Evolutionary conservation across 495 filamentous ascomycete species (phyloP), one percentile per base, ranked within the genome.

Genomic region (Pyrenula massariospora): DNA sequence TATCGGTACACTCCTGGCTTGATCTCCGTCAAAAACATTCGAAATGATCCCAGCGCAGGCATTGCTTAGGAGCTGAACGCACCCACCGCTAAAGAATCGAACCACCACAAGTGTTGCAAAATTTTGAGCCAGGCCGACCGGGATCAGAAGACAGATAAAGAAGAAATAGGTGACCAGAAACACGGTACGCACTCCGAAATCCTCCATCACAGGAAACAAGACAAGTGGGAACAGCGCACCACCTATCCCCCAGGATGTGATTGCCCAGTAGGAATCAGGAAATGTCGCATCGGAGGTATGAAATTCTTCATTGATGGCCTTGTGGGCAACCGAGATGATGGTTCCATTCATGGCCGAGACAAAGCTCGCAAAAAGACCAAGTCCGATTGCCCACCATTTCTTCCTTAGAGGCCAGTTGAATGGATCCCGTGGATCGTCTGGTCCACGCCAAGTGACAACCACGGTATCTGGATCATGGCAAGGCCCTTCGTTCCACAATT

Each of bases 351-450:
- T 68, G 61, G 69, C 62, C 22, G 66, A 64, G n/a, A 68, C 64
- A 53, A 68, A 72, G 8, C 65, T 69, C 21, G 63, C 57, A 31
- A 70, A 62, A 1, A 60, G 59, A 10, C 66, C 63, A 5, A 66
- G 48, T 2, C 52, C 22, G 0, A 66, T 72, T 2, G 69, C 50
- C 8, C 59, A 59, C 69, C 69, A 72, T 64, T 72, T 72, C 58
- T 74, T 74, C 42, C 68, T 61, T 15, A 65, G 54, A 10, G 83
- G 68, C 83, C 83, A 86, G 67, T 85, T 84, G 68, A 73, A 75
- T 8, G 83, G 83, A 58, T 84, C 83, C 15, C 66, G 70, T 1
- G 73, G 71, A 62, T 85, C 80, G 15, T 71, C 62, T 5, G 75
- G 68, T 54, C 75, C 74, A 61, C 77, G 66, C 73, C 77, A 82